Conservation (phyloP, 176 grass and related monocot genomes). For the Olyra latifolia region DNA sequence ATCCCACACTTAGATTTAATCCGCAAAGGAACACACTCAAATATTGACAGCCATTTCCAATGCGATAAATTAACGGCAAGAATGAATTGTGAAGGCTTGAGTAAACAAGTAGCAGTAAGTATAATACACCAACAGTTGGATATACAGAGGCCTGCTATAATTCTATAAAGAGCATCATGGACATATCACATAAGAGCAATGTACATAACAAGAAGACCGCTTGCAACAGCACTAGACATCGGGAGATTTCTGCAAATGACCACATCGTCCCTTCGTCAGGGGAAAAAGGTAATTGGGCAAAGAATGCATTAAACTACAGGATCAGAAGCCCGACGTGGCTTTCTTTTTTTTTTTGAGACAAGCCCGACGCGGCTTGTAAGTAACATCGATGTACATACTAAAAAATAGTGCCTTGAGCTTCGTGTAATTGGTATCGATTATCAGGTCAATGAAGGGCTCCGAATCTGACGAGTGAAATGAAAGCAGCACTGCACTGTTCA, state of each 20-base stretch:
- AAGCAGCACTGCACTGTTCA: background rate
- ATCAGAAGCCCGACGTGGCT: background rate
- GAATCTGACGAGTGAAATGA: background rate
- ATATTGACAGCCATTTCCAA: background rate
- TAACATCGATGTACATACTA: conserved; percentile 30
- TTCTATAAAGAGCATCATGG: too few species aligned
- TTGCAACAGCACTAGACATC: background rate
- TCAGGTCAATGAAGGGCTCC: background rate
- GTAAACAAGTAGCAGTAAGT: background rate
- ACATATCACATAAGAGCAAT: too few species aligned
- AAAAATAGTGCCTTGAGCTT: background rate
- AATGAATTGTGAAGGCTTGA: background rate
- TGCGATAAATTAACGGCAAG: background rate
- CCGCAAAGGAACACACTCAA: too few species aligned
- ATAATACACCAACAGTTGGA: background rate
- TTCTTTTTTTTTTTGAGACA: too few species aligned
- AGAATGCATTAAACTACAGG: background rate
- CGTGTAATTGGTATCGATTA: background rate
- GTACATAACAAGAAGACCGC: background rate
- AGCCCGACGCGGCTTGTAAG: background rate
- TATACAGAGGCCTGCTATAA: background rate
- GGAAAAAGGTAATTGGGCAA: background rate
- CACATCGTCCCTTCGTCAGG: background rate
- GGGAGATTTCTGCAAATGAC: background rate
- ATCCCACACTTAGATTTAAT: too few species aligned